Base-by-base conservation (phyloP, 257 asterid genomes). In the Jasminum sambac region DNA sequence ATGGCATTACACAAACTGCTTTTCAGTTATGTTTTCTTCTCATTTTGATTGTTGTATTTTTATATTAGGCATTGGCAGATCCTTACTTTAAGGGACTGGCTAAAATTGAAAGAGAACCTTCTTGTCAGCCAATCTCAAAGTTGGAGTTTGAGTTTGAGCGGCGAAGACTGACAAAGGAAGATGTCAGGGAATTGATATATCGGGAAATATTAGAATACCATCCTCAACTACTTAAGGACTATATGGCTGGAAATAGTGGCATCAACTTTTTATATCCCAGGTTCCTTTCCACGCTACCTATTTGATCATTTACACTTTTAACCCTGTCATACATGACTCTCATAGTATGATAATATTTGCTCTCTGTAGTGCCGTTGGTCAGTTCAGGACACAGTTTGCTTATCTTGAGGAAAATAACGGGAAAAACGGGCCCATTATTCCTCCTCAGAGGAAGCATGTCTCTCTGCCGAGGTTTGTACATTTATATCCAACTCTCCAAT, bases 121-220 rank as follows among this genome's bases (percentile, higher is more conserved):
- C 97, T 55, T 83, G 94, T 82, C 90, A 80, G 76, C 97, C 92
- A 58, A 86, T 93, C 77, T 90, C 97, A 6, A 93, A 90, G 88
- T 73, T 91, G 69, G 98, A 94, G 83, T 94, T 94, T 84, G 98
- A 89, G 76, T 94, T 94, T 59, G 98, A 94, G 80, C 76, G 89
- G 46, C 84, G 95, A 71, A 85, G 91, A 81, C 76, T 89, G 74
- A 87, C 97, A 25, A 89, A 89, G 85, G 98, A 93, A 43, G 98
- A 90, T 72, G 64, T 93, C 43, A 83, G 95, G 82, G 97, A 93
- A 67, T 66, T 93, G 68, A 86, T 93, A 76, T 93, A 76, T 74
- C 88, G 96, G 70, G 97, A 93, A 83, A 86, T 93, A 43, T 69
- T 93, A 72, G 98, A 93, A 82, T 90, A 89, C 76, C 96, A 93